Evolutionary conservation across 2,329 filamentous ascomycete species (phyloP).

Genomic region (Lecanicillium sp.): DNA sequence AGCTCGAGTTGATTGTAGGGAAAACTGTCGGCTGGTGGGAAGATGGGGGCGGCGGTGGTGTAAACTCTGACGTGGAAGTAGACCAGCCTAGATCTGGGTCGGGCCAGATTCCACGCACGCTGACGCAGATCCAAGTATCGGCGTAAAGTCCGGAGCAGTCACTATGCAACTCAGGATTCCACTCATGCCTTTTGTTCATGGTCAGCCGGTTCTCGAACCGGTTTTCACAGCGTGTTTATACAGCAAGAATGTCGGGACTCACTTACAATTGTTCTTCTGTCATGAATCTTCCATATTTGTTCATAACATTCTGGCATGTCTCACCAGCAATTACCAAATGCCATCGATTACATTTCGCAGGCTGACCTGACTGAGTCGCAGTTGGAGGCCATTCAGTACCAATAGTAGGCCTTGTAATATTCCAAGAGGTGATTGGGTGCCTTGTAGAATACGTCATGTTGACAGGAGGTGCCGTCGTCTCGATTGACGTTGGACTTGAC

Average conservation of each 20-base stretch:
- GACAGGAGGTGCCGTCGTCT: background rate
- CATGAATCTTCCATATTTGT: background rate
- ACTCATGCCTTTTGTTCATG: constrained; percentile 2
- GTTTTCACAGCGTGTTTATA: background rate
- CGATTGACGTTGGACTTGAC: background rate
- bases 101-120: no score
- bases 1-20: constrained; percentile 2
- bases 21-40: background rate
- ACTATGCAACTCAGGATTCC: constrained; percentile 10
- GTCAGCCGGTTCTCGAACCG: background rate
- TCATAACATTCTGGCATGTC: constrained; percentile 7
- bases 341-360: constrained; percentile 11
- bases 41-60: constrained; percentile 3
- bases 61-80: background rate
- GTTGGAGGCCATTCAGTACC: constrained; percentile 12
- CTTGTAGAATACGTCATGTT: constrained; percentile 6
- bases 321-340: constrained; percentile 7
- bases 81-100: no score
- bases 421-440: constrained; percentile 6
- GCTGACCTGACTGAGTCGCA: constrained; percentile 13
- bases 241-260: background rate
- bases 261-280: constrained; percentile 4
- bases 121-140: constrained; percentile 6
- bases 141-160: constrained; percentile 11
- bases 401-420: constrained; percentile 6